Percentiles rank a stretch among this genome's conserved stretches.
phyloP scores from a whole-genome alignment of 2,329 filamentous ascomycete genomes.

The Ramichloridium luteum region DNA sequence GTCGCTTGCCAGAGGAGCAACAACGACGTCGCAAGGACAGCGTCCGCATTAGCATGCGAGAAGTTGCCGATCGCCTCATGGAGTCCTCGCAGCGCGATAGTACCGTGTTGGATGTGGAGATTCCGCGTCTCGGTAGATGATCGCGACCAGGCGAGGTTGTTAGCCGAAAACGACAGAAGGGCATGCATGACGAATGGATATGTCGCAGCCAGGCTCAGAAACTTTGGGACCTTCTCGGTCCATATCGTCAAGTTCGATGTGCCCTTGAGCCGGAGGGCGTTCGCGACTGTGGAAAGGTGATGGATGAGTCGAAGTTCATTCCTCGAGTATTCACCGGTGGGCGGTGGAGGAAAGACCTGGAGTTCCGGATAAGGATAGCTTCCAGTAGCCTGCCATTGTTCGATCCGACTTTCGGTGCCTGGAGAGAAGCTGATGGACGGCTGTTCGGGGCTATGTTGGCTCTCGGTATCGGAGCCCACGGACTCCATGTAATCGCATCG shows the following conservation, averaged over 20 bases:
- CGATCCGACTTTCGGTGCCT: constrained; percentile 68
- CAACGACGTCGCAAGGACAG: constrained; percentile 79
- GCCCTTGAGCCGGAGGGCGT: constrained; percentile 61
- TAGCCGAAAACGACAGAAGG: constrained; percentile 84
- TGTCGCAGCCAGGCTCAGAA: constrained; percentile 68
- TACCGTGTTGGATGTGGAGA: constrained; percentile 80
- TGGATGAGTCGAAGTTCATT: constrained; percentile 82
- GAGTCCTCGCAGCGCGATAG: constrained; percentile 71
- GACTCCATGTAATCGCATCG: constrained; percentile 96
- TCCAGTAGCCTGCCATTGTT: constrained; percentile 72
- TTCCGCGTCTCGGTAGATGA: constrained; percentile 75
- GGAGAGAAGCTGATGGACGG: constrained; percentile 70
- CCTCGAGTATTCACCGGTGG: constrained; percentile 58
- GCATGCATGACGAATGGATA: constrained; percentile 90
- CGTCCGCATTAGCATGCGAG: constrained; percentile 76
- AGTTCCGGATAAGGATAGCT: constrained; percentile 77
- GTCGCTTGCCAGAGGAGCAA: constrained; percentile 92
- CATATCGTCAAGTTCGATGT: constrained; percentile 77
- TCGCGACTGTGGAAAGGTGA: constrained; percentile 75
- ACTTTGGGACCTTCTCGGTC: constrained; percentile 87
- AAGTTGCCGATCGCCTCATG: constrained; percentile 80
- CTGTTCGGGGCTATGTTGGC: constrained; percentile 41
- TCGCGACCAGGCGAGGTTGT: constrained; percentile 81
- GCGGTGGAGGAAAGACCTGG: constrained; percentile 60
- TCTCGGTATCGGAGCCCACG: constrained; percentile 49